Base-by-base conservation (phyloP, 257 asterid species). In the Jaltomata sinuosa region DNA sequence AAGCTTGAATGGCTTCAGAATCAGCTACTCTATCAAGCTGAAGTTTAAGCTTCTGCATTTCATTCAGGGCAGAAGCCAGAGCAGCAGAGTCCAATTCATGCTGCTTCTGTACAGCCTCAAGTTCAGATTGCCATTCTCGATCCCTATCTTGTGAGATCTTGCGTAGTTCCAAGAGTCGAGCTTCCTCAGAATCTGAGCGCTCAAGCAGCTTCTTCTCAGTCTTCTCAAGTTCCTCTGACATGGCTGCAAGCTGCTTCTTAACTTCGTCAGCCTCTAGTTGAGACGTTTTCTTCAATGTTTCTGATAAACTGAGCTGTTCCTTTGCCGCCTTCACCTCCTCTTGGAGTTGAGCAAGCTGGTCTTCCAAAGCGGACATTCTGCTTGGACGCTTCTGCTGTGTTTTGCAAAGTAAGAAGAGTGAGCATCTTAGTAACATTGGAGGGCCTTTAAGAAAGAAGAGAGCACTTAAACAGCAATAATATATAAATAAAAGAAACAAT, bases 131-230 rank as follows among this genome's bases (percentile, higher is more conserved):
- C 98, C 98, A 93, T 45, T 74, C 94, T 59, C 90, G 92, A 65
- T 97, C 95, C 12, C 97, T 91, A 79, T 95, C 97, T 81, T 94
- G 97, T 31, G 98, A 93, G 89, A 92, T 83, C 91, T 93, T 91
- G 34, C 91, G 94, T 57, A 95, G 78, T 76, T 97, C 98, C 47
- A 91, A 94, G 71, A 94, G 82, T 45, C 94, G 90, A 80, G 94
- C 62, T 79, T 94, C 97, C 88, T 97, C 98, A 1, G 93, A 91
- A 55, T 93, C 94, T 2, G 94, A 90, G 80, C 92, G 86, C 72
- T 93, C 93, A n/a, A 85, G 82, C 68, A 95, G 92, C 84, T 93
- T 94, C 83, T 86, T 89, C 87, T 91, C 90, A 31, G 94, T 86
- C 54, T 91, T 92, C 83, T 92, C 97, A 2, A 94, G 94, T 19